Conservation (phyloP, 139 green algal genomes). For the Tetraselmis striata region DNA sequence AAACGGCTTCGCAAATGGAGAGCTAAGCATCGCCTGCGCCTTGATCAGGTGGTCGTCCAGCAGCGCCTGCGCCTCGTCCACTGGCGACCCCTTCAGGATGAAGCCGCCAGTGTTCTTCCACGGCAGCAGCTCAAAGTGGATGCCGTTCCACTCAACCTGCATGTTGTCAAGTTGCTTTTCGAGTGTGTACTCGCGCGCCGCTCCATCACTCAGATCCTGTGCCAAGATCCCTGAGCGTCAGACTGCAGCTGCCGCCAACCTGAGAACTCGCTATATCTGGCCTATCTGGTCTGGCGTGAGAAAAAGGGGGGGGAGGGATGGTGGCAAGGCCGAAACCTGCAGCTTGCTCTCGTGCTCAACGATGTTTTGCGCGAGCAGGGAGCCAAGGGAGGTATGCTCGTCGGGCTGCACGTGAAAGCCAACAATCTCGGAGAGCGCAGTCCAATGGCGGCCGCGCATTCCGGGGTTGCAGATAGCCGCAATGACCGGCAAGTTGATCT, state of each 20-base stretch:
- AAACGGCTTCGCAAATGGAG: constrained; percentile 46
- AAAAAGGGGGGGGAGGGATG: too few relatives aligned
- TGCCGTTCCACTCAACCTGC: constrained; percentile 36
- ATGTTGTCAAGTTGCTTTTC: constrained; percentile 56
- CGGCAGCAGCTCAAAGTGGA: constrained; percentile 34
- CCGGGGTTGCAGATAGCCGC: constrained; percentile 46
- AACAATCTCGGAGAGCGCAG: constrained; percentile 25
- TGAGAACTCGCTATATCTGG: too few relatives aligned
- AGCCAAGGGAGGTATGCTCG: constrained; percentile 8
- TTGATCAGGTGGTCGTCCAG: constrained; percentile 60
- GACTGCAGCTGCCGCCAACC: too few relatives aligned
- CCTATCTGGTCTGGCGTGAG: too few relatives aligned
- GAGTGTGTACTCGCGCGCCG: constrained; percentile 38
- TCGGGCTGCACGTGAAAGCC: constrained; percentile 19
- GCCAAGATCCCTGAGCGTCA: too few relatives aligned
- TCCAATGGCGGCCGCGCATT: constrained; percentile 49
- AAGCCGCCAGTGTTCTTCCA: constrained; percentile 50
- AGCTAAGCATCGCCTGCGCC: constrained; percentile 48
- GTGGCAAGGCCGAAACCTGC: too few relatives aligned
- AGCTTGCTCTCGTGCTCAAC: too few relatives aligned
- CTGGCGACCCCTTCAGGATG: constrained; percentile 42
- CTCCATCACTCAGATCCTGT: constrained; percentile 39
- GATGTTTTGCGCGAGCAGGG: constrained; percentile 15
- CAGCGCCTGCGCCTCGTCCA: constrained; percentile 55
- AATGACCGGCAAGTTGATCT: constrained; percentile 33